These are phyloP conservation scores for Fagopyrum homotropicum DNA, from an alignment of 148 eudicot species.

Conservation along the genomic window DNA sequence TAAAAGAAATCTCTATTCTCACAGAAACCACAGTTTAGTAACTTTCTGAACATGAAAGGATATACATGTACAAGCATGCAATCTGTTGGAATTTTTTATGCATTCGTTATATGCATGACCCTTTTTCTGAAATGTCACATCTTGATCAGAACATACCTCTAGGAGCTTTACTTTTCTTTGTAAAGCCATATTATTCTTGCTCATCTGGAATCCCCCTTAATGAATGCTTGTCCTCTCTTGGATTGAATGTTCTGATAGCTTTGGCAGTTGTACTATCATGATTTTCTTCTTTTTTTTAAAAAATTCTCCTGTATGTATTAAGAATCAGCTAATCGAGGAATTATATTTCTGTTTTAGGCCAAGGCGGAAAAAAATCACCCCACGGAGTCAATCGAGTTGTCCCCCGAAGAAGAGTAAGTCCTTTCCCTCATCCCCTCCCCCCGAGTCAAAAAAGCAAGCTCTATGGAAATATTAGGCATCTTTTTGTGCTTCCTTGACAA, in stretches of 20 bases:
- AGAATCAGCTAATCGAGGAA: not conserved
- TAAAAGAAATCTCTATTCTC: no score
- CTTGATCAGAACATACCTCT: not conserved
- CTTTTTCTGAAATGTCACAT: not conserved
- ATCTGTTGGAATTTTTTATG: not conserved
- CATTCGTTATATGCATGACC: not conserved
- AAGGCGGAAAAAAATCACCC: constrained; percentile 71
- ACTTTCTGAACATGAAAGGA: not conserved
- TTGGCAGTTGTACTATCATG: not conserved
- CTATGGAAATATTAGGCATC: not conserved
- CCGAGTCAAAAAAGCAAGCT: not conserved
- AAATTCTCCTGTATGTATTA: not conserved
- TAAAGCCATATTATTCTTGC: not conserved
- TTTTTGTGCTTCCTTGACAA: not conserved
- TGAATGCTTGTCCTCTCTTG: not conserved
- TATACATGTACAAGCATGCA: not conserved
- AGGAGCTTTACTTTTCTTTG: not conserved
- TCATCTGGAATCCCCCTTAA: not conserved
- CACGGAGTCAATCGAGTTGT: constrained; percentile 49
- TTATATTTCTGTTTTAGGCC: constrained; percentile 2
- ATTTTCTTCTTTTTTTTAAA: not conserved
- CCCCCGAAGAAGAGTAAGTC: constrained; percentile 68
- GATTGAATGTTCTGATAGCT: not conserved
- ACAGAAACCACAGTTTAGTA: not conserved
- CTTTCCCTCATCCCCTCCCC: not conserved